Evolutionary conservation across 2,329 filamentous ascomycete genomes (phyloP).

Genomic region (Didymella lethalis): DNA sequence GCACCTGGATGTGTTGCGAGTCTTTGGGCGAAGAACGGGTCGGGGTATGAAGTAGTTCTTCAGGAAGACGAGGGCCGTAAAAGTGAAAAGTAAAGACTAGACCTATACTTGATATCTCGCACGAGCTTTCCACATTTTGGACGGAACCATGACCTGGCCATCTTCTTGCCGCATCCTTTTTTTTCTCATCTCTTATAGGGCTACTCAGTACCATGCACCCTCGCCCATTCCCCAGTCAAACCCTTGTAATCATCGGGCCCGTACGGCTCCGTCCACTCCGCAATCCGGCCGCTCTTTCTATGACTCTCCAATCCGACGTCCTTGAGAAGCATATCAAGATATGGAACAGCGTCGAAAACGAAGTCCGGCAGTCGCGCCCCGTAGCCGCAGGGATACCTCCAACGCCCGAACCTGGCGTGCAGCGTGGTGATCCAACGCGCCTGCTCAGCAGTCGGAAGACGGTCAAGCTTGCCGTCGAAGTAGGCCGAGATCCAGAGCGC

Average conservation of each 20-base stretch:
- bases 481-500: conserved; percentile 66
- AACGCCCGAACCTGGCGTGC: conserved; percentile 63
- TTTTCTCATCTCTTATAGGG: not conserved
- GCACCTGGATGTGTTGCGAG: conserved; percentile 14
- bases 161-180: not conserved
- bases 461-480: conserved; percentile 61
- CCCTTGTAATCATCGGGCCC: conserved; percentile 65
- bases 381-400: conserved; percentile 67
- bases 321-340: conserved; percentile 66
- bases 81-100: not conserved
- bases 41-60: conserved; percentile 5
- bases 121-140: not conserved
- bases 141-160: not conserved
- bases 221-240: conserved; percentile 62
- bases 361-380: conserved; percentile 71
- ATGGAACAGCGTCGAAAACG: conserved; percentile 78
- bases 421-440: conserved; percentile 60
- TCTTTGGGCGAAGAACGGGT: conserved; percentile 15
- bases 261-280: conserved; percentile 57
- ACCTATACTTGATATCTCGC: not conserved
- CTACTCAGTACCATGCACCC: conserved; percentile 23
- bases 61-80: not conserved
- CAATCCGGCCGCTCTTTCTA: conserved; percentile 12
- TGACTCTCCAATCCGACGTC: conserved; percentile 17
- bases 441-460: conserved; percentile 25